Evolutionary conservation across 352 stramenopile species (phyloP).

Genomic region (Phytopythium cucurbitacearum): DNA sequence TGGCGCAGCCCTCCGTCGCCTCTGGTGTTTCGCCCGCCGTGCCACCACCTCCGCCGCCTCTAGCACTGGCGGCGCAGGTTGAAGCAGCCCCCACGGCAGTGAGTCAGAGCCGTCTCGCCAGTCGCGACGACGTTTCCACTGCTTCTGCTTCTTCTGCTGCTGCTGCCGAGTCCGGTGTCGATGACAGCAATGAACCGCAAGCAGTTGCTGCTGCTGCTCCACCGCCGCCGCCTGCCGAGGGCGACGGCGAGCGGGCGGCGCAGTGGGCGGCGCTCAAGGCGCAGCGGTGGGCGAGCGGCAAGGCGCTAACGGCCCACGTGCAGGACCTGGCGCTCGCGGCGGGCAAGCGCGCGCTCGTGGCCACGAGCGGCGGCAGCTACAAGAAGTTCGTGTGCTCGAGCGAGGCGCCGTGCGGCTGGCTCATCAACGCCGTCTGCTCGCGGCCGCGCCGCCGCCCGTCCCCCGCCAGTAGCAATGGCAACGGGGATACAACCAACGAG

Average conservation of each 20-base stretch:
- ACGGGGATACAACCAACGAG: not conserved
- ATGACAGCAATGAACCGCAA: not conserved
- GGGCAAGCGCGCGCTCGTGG: conserved; percentile 40
- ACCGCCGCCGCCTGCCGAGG: not conserved
- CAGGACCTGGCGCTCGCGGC: conserved; percentile 43
- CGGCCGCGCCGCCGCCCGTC: conserved; percentile 16
- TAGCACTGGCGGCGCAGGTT: too few species aligned
- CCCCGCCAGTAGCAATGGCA: not conserved
- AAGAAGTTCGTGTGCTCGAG: conserved; percentile 56
- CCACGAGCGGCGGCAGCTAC: conserved; percentile 48
- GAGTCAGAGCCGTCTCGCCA: too few species aligned
- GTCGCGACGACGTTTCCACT: too few species aligned
- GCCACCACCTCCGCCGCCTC: too few species aligned
- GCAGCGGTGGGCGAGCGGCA: conserved; percentile 29
- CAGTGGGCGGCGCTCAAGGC: conserved; percentile 27
- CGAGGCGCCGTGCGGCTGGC: conserved; percentile 28
- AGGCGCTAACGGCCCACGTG: conserved; percentile 39
- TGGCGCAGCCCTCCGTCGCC: too few species aligned
- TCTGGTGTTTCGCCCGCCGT: too few species aligned
- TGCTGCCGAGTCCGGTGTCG: too few species aligned
- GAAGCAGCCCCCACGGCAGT: too few species aligned
- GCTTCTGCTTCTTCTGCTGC: too few species aligned
- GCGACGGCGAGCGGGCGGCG: not conserved
- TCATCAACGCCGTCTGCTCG: conserved; percentile 45
- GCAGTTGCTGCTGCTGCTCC: not conserved